Base-by-base conservation (phyloP, 2,329 filamentous ascomycete genomes). In the Colletotrichum sp. region DNA sequence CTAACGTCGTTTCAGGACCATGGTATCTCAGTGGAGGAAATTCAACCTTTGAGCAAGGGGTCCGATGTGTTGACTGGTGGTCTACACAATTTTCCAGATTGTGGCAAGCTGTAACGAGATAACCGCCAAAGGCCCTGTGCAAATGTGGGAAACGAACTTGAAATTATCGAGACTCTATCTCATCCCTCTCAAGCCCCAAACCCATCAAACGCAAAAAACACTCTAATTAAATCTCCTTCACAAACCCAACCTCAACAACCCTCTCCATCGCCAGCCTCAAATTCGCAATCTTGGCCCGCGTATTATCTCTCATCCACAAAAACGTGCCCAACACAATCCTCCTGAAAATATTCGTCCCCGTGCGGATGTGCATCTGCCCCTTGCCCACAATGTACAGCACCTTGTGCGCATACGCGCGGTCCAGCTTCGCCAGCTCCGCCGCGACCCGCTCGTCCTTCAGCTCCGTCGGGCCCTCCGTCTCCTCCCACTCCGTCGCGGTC, bases 201-300 rank as follows among this genome's bases (percentile, higher is more conserved):
- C 18, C 55, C 39, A 36, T 2, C 30, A 12, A n/a, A 60, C 10
- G 4, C 30, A 21, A 21, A 49, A n/a, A 4, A 34, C 44, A 16
- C 34, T 16, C 34, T 28, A 52, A 13, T 15, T 79, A 92, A 70
- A 94, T 91, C 77, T 93, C 91, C 83, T 93, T 93, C 2, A 94
- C 88, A 81, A 94, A 94, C 0, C 93, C 93, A 21, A 94, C 92
- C 84, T 94, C 93, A 21, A 94, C 89, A 64, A 94, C 81, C 65
- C 89, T 88, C 75, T 94, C 92, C 75, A 90, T 88, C 0, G 90
- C 88, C 57, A 93, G 84, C 65, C 89, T 85, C 74, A 94, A 82
- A 79, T 92, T 92, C 16, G 92, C 91, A 83, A 94, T 90, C 86
- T 94, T 94, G 3, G 90, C 89, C 68, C 92, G 85, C 15, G 91